Conservation (phyloP, 2,329 filamentous ascomycete species). For the Aspergillus ruber region DNA sequence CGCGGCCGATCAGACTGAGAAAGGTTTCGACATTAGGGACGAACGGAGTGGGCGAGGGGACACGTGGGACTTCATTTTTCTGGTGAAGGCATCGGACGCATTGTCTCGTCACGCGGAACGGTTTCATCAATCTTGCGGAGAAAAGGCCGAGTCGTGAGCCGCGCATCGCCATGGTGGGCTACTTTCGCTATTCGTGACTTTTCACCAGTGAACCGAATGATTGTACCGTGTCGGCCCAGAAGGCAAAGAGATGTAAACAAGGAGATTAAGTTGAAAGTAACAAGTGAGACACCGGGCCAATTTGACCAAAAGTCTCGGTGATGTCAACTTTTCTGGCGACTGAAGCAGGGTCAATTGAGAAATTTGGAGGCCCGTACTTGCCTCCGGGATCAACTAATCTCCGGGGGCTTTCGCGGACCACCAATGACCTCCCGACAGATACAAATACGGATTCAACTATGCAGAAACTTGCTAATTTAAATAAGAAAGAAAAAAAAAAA, state of each 20-base stretch:
- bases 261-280: too few relatives aligned
- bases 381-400: constrained; percentile 27
- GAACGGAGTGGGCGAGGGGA: constrained; percentile 72
- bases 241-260: not conserved
- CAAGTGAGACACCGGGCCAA: not conserved
- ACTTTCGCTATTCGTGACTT: not conserved
- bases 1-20: constrained; percentile 83
- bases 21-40: constrained; percentile 81
- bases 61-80: constrained; percentile 33
- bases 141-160: constrained; percentile 20
- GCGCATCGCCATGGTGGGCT: constrained; percentile 24
- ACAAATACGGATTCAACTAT: not conserved
- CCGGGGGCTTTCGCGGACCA: constrained; percentile 9
- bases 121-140: constrained; percentile 19
- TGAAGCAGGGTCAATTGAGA: constrained; percentile 9
- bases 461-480: too few relatives aligned
- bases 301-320: not conserved
- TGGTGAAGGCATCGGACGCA: constrained; percentile 38
- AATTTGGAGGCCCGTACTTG: constrained; percentile 20
- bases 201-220: not conserved
- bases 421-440: not conserved
- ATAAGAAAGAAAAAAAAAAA: too few relatives aligned
- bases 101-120: constrained; percentile 21
- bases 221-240: not conserved
- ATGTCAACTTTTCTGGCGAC: not conserved